A percentile compares a stretch with the other conserved stretches of the same genome.
Conservation (phyloP, 108 stramenopile genomes). For the Conticribra weissflogii region DNA sequence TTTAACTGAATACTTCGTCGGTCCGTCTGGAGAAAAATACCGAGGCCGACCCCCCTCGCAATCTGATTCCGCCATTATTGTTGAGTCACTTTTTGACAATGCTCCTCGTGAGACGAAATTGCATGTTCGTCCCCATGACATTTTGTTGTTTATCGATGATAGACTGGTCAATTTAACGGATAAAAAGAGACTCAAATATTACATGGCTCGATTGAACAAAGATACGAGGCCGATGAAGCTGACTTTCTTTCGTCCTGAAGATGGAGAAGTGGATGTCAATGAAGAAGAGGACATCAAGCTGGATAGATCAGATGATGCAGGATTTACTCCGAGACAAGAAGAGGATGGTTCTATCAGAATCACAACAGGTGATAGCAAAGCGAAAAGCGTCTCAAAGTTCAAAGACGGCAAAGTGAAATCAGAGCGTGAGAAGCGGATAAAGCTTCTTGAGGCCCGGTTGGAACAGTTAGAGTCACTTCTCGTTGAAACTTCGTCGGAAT, state of each 20-base stretch:
- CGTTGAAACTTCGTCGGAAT: neutral
- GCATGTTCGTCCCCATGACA: neutral
- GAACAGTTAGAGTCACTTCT: constrained; percentile 2
- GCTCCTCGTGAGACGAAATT: neutral
- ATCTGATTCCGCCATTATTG: neutral
- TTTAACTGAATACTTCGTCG: neutral
- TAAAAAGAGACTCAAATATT: constrained; percentile 9
- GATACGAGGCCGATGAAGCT: constrained; percentile 4
- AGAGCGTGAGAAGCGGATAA: neutral
- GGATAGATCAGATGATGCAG: too few relatives aligned
- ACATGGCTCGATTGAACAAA: neutral
- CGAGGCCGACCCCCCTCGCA: constrained; percentile 3
- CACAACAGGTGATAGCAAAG: too few relatives aligned
- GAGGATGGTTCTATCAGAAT: too few relatives aligned
- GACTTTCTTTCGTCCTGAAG: constrained; percentile 5
- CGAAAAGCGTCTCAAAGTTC: too few relatives aligned
- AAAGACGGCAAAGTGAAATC: neutral
- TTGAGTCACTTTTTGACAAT: neutral
- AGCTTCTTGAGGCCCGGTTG: neutral
- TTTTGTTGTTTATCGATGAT: constrained; percentile 5
- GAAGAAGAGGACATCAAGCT: neutral
- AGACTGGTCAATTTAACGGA: constrained; percentile 7
- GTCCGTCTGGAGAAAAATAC: neutral
- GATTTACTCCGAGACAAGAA: too few relatives aligned
- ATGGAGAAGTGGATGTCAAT: neutral